Evolutionary conservation across 768 basidiomycete species (phyloP).

Genomic region (Boletus rubroflammeus): DNA sequence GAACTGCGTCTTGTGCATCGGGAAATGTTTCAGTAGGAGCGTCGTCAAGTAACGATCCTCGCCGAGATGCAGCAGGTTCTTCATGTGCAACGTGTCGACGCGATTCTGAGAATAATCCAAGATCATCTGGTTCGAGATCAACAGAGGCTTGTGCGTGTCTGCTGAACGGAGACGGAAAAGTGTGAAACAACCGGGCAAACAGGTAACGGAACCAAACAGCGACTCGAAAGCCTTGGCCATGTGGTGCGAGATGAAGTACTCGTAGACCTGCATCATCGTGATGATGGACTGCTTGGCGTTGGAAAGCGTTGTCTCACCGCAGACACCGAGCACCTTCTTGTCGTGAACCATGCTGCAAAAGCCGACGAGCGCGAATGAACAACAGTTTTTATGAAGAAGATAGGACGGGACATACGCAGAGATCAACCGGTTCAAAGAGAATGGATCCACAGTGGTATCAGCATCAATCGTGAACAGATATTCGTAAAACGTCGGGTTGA

Average conservation of each 20-base stretch:
- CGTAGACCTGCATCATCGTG: conserved; percentile 99
- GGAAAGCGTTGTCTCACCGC: conserved; percentile 90
- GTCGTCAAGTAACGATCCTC: conserved; percentile 99
- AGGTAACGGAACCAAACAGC: conserved; percentile 96
- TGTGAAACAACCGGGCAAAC: conserved; percentile 98
- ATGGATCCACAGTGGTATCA: conserved; percentile 88
- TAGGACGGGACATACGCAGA: conserved; percentile 67
- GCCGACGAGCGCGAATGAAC: neutral
- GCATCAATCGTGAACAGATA: conserved; percentile 92
- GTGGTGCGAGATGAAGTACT: conserved; percentile 99
- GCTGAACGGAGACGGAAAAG: conserved; percentile 93
- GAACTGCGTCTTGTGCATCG: conserved; percentile 91
- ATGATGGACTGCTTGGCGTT: conserved; percentile 94
- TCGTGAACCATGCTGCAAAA: conserved; percentile 87
- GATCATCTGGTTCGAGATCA: conserved; percentile 88
- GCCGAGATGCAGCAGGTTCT: conserved; percentile 95
- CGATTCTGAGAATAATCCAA: conserved; percentile 94
- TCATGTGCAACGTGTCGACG: conserved; percentile 97
- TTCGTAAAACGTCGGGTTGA: conserved; percentile 98
- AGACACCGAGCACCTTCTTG: conserved; percentile 89
- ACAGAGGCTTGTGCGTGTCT: conserved; percentile 91
- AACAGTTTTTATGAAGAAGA: neutral
- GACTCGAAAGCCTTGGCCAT: conserved; percentile 98
- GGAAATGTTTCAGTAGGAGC: conserved; percentile 92
- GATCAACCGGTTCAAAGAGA: conserved; percentile 85